Percentiles rank a stretch among this genome's conserved stretches.
Evolutionary conservation across 352 stramenopile genomes (phyloP).

Genomic region (Discostella stelligera): DNA sequence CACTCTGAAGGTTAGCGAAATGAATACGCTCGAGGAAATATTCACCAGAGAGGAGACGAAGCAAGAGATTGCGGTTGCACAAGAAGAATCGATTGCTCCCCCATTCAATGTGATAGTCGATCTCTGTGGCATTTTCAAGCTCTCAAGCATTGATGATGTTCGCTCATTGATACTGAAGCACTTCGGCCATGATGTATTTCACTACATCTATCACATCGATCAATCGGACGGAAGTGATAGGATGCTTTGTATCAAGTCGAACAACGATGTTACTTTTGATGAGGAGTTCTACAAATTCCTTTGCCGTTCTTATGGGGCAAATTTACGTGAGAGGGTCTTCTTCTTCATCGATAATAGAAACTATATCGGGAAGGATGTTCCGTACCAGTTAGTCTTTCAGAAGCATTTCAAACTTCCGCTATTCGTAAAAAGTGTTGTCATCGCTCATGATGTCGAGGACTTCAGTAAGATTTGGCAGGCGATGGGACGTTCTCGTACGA

Average conservation of each 20-base stretch:
- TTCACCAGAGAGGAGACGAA: conserved; percentile 48
- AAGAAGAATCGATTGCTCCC: neutral
- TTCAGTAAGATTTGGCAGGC: conserved; percentile 74
- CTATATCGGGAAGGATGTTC: conserved; percentile 71
- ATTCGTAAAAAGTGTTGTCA: conserved; percentile 63
- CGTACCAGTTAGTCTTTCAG: conserved; percentile 62
- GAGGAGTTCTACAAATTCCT: conserved; percentile 72
- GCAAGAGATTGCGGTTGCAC: neutral
- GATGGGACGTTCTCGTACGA: conserved; percentile 67
- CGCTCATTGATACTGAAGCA: conserved; percentile 51
- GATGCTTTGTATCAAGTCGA: conserved; percentile 59
- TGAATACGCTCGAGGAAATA: conserved; percentile 58
- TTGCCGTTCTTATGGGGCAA: conserved; percentile 46
- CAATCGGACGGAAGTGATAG: conserved; percentile 61
- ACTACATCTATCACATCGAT: conserved; percentile 73
- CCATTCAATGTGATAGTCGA: conserved; percentile 68
- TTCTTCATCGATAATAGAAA: conserved; percentile 76
- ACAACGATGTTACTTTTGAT: conserved; percentile 68
- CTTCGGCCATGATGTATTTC: conserved; percentile 54
- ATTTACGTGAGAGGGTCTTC: conserved; percentile 54
- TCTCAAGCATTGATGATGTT: conserved; percentile 60
- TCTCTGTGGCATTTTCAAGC: conserved; percentile 69
- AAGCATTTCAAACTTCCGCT: conserved; percentile 57
- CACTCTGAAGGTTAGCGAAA: conserved; percentile 54
- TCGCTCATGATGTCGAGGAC: conserved; percentile 70